These are phyloP conservation scores for Vitis hybrid DNA, from an alignment of 177 flowering plant species.

Conservation along the genomic window DNA sequence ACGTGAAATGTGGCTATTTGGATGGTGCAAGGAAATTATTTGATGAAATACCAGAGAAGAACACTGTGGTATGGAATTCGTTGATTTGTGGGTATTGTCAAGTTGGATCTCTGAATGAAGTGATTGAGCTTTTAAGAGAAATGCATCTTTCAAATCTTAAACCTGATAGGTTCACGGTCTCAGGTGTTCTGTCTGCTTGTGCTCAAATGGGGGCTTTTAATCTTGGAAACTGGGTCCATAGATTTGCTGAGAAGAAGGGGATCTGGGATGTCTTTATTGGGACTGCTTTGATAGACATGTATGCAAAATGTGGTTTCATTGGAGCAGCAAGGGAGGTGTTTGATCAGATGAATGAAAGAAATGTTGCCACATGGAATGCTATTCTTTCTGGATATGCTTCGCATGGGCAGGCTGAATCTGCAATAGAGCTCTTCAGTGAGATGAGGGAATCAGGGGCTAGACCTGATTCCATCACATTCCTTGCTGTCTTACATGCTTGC, in stretches of 20 bases:
- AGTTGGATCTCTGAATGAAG: slow-evolving; percentile 25
- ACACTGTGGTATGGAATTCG: slow-evolving; percentile 41
- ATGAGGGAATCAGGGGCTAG: slow-evolving; percentile 22
- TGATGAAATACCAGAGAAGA: not conserved
- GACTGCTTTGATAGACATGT: slow-evolving; percentile 37
- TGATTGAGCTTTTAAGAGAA: slow-evolving; percentile 20
- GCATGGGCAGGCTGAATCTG: slow-evolving; percentile 28
- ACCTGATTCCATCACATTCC: slow-evolving; percentile 31
- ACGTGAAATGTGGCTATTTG: slow-evolving; percentile 9
- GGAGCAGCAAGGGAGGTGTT: slow-evolving; percentile 27
- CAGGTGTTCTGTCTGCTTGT: slow-evolving; percentile 33
- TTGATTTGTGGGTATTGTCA: slow-evolving; percentile 34
- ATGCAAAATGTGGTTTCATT: slow-evolving; percentile 34
- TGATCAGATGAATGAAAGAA: slow-evolving; percentile 18
- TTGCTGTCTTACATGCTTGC: slow-evolving; percentile 35
- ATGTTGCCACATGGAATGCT: slow-evolving; percentile 37
- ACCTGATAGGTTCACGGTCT: slow-evolving; percentile 30
- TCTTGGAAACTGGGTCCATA: slow-evolving; percentile 34
- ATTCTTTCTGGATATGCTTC: slow-evolving; percentile 36
- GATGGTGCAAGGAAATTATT: slow-evolving; percentile 6
- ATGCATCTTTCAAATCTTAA: slow-evolving; percentile 25
- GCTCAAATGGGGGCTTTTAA: slow-evolving; percentile 33
- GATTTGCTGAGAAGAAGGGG: slow-evolving; percentile 24
- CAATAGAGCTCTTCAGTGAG: slow-evolving; percentile 21
- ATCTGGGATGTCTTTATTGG: slow-evolving; percentile 17